Evolutionary conservation across 2,329 filamentous ascomycete genomes (phyloP).

Genomic region (Cytospora leucostoma): DNA sequence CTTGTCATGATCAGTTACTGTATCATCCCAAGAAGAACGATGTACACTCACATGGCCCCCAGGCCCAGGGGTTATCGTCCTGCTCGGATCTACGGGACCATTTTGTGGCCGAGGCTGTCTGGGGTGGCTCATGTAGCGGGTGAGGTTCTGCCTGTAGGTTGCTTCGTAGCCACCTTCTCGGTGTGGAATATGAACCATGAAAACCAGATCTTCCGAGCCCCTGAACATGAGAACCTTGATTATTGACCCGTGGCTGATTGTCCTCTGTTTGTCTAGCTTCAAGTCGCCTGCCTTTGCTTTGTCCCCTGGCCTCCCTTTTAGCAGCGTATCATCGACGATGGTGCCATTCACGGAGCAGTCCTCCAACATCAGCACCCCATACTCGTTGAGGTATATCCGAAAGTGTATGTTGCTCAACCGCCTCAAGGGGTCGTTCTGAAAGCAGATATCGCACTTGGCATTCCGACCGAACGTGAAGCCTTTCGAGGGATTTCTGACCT

Average conservation of each 20-base stretch:
- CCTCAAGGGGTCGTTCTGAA: constrained; percentile 65
- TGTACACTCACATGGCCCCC: constrained; percentile 47
- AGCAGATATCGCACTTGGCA: constrained; percentile 68
- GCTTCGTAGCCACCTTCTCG: constrained; percentile 66
- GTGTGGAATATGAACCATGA: constrained; percentile 82
- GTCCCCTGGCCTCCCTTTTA: constrained; percentile 49
- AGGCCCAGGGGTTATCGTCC: constrained; percentile 50
- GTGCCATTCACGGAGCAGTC: constrained; percentile 97
- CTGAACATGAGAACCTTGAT: constrained; percentile 67
- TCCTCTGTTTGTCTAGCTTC: constrained; percentile 44
- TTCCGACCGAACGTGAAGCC: constrained; percentile 92
- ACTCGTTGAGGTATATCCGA: constrained; percentile 85
- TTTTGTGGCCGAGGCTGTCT: constrained; percentile 35
- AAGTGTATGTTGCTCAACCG: constrained; percentile 95
- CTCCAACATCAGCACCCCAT: constrained; percentile 86
- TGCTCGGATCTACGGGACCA: constrained; percentile 35
- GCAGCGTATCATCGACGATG: constrained; percentile 71
- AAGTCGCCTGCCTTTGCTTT: constrained; percentile 36
- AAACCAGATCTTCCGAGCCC: constrained; percentile 64
- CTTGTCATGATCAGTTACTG: constrained; percentile 22
- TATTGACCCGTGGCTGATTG: constrained; percentile 70
- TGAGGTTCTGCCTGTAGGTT: constrained; percentile 69
- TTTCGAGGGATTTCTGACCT: constrained; percentile 64
- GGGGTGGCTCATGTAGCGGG: constrained; percentile 59
- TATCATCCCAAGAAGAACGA: constrained; percentile 16